phyloP scores from a whole-genome alignment of 768 basidiomycete species.

The Mycena chlorophos region DNA sequence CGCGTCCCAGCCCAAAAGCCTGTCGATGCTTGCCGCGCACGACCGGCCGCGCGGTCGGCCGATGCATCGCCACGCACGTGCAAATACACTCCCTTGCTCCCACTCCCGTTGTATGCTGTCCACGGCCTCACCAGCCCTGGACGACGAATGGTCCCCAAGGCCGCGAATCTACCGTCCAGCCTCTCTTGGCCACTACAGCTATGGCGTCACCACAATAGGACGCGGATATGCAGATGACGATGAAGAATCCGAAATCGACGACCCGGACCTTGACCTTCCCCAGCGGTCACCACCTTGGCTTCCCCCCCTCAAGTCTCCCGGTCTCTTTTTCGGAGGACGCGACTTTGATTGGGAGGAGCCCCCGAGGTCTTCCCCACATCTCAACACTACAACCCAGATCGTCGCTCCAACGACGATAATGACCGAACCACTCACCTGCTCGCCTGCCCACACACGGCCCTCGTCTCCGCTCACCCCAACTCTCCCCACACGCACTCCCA shows the following conservation, averaged over 20 bases:
- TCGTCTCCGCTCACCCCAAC: constrained; percentile 12
- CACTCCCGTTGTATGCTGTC: constrained; percentile 17
- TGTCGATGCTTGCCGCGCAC: neutral
- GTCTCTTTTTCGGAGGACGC: neutral
- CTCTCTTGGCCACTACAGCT: constrained; percentile 68
- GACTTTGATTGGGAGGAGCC: constrained; percentile 22
- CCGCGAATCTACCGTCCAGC: constrained; percentile 58
- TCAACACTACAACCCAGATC: constrained; percentile 39
- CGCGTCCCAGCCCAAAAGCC: neutral
- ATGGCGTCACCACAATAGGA: constrained; percentile 84
- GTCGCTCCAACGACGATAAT: constrained; percentile 18
- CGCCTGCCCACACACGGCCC: constrained; percentile 20
- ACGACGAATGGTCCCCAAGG: constrained; percentile 68
- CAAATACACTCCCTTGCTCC: neutral
- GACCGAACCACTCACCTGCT: constrained; percentile 34
- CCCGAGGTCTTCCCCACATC: constrained; percentile 29
- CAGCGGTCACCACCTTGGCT: constrained; percentile 23
- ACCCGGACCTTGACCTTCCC: constrained; percentile 19
- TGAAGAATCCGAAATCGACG: constrained; percentile 31
- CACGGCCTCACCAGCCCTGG: constrained; percentile 58
- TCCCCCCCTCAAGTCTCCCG: neutral
- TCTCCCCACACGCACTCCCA: constrained; percentile 8
- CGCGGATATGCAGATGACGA: constrained; percentile 78
- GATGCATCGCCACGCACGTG: neutral
- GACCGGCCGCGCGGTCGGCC: neutral